phyloP scores from a whole-genome alignment of 371 early-diverging fungal genomes.

The Circinella minor region DNA sequence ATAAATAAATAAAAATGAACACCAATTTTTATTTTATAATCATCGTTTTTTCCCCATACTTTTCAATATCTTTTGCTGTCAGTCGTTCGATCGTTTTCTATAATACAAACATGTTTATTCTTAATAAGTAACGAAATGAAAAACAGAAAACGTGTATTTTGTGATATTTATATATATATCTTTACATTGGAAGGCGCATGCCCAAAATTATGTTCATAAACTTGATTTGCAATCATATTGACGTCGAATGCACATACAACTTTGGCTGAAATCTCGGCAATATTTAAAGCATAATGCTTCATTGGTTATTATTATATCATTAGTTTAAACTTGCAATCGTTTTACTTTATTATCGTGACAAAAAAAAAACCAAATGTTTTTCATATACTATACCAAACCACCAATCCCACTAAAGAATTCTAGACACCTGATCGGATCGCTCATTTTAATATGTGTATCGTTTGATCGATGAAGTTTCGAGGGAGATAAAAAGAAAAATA shows the following conservation, averaged over 20 bases:
- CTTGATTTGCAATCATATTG: conserved; percentile 74
- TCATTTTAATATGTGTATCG: not conserved
- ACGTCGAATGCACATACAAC: conserved; percentile 72
- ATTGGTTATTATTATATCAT: not conserved
- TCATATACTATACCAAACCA: conserved; percentile 52
- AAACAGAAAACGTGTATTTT: no score
- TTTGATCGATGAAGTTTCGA: not conserved
- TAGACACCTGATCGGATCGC: conserved; percentile 52
- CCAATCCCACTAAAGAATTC: conserved; percentile 85
- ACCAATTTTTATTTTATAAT: no score
- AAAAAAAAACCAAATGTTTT: not conserved
- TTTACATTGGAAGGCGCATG: conserved; percentile 57
- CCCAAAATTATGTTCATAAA: conserved; percentile 69
- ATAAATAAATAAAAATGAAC: not conserved
- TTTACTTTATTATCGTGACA: not conserved
- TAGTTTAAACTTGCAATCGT: not conserved
- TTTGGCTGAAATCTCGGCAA: conserved; percentile 50
- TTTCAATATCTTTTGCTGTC: conserved; percentile 62
- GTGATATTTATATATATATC: no score
- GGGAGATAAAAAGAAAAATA: not conserved
- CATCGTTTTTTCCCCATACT: conserved; percentile 23
- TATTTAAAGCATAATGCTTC: conserved; percentile 68
- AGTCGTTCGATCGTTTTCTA: conserved; percentile 71
- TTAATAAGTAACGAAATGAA: no score
- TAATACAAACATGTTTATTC: not conserved